Evolutionary conservation across 2,329 filamentous ascomycete species (phyloP), one percentile per base, ranked within the genome.

Genomic region (Colletotrichum destructivum): DNA sequence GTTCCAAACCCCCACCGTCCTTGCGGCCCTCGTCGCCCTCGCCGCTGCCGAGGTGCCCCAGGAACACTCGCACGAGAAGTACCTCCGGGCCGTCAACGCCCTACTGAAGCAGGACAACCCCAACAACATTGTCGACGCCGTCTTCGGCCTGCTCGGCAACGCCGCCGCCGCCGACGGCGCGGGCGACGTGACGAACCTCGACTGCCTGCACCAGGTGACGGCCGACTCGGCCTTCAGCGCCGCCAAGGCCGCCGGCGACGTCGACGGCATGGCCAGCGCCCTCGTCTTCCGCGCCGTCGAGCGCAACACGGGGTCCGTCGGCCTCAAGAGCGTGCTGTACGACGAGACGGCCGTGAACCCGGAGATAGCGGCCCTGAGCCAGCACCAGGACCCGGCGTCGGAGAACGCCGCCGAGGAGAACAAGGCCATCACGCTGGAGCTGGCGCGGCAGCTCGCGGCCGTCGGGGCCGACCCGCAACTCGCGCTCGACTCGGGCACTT

Each of bases 301-400:
- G 84, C 86, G 89, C 68, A 92, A 92, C 82, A 91, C 89, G 35
- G 87, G 82, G 61, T 75, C 77, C 13, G 89, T 92, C 72, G 90
- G 90, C 61, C 80, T 84, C 55, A 86, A 84, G n/a, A 90, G 88
- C 57, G 88, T 85, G 42, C 80, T 86, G 60, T 93, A 91, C 83
- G 85, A 80, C 81, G 78, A 89, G 76, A 83, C 81, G 51, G 88
- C 91, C 18, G 83, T 84, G 69, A 93, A 93, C 81, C 86, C 90
- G 3, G 90, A 93, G 82, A 91, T 93, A 76, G 87, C 85, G 38
- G 89, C 89, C 54, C 79, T 93, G 71, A 81, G 84, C 65, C 90
- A 92, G 81, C 91, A 93, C 81, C 90, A 93, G 81, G 91, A 93
- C 78, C 90, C 91, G 38, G 91, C 91, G 23, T 88, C 88, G 0